Evolutionary conservation across 2,329 filamentous ascomycete species (phyloP).

Genomic region (Fusarium sp.): DNA sequence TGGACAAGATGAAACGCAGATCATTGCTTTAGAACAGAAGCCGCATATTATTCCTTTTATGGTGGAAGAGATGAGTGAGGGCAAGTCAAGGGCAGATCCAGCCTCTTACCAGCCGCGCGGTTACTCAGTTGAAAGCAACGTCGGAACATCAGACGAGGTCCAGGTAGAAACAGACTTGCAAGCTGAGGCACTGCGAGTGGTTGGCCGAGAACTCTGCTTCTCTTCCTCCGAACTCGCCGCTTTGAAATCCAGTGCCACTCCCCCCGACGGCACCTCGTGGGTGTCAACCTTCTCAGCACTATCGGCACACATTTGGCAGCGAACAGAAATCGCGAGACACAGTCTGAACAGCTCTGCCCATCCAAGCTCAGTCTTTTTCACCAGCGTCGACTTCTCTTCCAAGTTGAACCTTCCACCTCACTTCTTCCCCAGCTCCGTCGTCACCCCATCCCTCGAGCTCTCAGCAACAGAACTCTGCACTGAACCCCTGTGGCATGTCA

Average conservation of each 20-base stretch:
- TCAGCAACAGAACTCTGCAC: too few relatives aligned
- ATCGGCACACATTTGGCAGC: not conserved
- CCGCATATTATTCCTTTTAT: too few relatives aligned
- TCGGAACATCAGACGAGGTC: too few relatives aligned
- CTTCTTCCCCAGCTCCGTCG: too few relatives aligned
- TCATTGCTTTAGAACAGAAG: too few relatives aligned
- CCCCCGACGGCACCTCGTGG: not conserved
- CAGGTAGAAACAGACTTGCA: too few relatives aligned
- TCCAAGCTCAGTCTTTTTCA: not conserved
- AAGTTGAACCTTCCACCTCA: not conserved
- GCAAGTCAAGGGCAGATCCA: too few relatives aligned
- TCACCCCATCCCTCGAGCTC: too few relatives aligned
- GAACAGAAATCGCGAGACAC: not conserved
- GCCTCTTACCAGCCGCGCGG: too few relatives aligned
- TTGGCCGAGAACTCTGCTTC: not conserved
- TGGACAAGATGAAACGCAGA: too few relatives aligned
- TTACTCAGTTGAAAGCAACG: too few relatives aligned
- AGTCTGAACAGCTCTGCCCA: not conserved
- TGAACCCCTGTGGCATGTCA: not conserved
- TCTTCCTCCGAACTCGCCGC: not conserved
- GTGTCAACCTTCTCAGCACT: not conserved
- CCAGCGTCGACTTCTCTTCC: not conserved
- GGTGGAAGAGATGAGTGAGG: too few relatives aligned
- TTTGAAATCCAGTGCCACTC: not conserved
- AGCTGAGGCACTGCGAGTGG: not conserved